phyloP scores from a whole-genome alignment of 345 rosid species.

The Diplotaxis tenuifolia region DNA sequence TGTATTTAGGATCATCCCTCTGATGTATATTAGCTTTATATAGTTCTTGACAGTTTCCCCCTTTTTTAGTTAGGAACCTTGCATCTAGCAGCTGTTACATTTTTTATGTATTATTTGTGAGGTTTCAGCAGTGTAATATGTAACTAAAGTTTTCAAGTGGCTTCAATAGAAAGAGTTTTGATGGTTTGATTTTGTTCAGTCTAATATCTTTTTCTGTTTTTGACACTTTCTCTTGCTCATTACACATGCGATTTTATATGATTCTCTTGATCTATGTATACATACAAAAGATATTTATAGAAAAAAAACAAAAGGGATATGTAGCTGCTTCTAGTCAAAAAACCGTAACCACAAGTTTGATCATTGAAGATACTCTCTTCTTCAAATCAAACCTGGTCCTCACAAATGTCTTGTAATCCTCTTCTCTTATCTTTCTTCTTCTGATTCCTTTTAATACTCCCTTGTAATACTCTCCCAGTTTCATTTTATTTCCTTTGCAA shows the following conservation, averaged over 20 bases:
- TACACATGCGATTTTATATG: neutral
- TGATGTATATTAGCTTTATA: neutral
- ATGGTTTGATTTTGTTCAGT: neutral
- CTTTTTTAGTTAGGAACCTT: neutral
- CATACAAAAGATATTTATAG: neutral
- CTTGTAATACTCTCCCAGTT: neutral
- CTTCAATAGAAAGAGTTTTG: neutral
- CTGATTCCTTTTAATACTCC: slow-evolving; percentile 26
- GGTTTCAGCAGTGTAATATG: neutral
- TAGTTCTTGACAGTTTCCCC: neutral
- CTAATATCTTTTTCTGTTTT: neutral
- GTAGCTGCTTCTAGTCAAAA: slow-evolving; percentile 8
- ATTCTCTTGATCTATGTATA: neutral
- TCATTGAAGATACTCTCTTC: slow-evolving; percentile 25
- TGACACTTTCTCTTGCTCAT: neutral
- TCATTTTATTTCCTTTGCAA: slow-evolving; percentile 29
- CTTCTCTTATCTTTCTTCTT: slow-evolving; percentile 36
- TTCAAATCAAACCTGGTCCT: slow-evolving; percentile 35
- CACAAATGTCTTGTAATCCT: slow-evolving; percentile 24
- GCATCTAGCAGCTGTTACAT: neutral
- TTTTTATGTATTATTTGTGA: neutral
- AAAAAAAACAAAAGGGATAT: slow-evolving; percentile 12
- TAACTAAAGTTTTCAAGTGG: neutral
- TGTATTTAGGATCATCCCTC: slow-evolving; percentile 10
- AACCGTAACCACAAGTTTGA: slow-evolving; percentile 39